Conservation (phyloP, 2,329 filamentous ascomycete species). For the Aspergillus sp. region DNA sequence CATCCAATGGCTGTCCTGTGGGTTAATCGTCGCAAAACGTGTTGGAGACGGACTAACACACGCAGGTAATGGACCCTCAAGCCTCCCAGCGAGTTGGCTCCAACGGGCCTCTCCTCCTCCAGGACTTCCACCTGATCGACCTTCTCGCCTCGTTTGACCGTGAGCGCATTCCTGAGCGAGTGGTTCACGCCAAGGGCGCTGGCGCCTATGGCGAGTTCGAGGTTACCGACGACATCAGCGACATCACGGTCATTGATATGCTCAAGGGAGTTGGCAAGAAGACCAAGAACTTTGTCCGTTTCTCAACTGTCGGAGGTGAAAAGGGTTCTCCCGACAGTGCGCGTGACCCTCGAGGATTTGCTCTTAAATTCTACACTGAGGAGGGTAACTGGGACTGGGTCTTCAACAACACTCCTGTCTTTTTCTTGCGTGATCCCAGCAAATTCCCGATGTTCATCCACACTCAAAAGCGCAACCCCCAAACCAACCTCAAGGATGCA, state of each 20-base stretch:
- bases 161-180: constrained; percentile 43
- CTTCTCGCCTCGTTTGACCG: constrained; percentile 51
- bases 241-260: constrained; percentile 50
- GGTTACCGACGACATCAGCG: constrained; percentile 51
- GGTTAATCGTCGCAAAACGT: background rate
- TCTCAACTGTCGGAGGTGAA: constrained; percentile 75
- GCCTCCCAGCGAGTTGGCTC: constrained; percentile 55
- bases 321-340: constrained; percentile 70
- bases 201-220: constrained; percentile 46
- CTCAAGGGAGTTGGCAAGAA: constrained; percentile 64
- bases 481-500: constrained; percentile 67
- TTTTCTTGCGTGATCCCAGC: constrained; percentile 71
- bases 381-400: constrained; percentile 75
- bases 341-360: constrained; percentile 71
- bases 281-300: constrained; percentile 66
- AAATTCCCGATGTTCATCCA: constrained; percentile 75
- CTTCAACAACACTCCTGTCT: constrained; percentile 72
- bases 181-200: constrained; percentile 46
- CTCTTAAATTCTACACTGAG: constrained; percentile 70
- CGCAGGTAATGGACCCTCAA: constrained; percentile 52
- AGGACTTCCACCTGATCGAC: constrained; percentile 67
- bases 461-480: constrained; percentile 72
- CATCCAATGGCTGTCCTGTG: constrained; percentile 59
- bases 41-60: constrained; percentile 10
- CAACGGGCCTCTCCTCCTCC: constrained; percentile 61